A percentile compares a stretch with the other conserved stretches of the same genome.
These are phyloP conservation scores for Xeromyces bisporus DNA, from an alignment of 495 filamentous ascomycete species.

Conservation along the genomic window DNA sequence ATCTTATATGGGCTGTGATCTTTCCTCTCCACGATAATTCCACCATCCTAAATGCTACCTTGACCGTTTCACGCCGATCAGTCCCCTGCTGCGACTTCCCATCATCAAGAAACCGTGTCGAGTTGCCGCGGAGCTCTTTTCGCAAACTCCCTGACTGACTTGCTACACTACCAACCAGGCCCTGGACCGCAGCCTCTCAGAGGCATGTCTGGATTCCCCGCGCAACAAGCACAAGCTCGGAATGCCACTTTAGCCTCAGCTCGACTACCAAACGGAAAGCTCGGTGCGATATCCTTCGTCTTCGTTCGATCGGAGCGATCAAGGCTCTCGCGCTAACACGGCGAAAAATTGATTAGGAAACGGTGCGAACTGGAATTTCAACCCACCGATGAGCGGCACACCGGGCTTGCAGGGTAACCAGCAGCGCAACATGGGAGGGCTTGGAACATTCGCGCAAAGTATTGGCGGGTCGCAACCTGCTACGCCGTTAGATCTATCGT, in stretches of 20 bases:
- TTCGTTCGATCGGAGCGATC: conserved; percentile 2
- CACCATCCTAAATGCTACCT: too few species aligned
- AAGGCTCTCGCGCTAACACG: conserved; percentile 13
- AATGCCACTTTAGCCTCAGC: conserved; percentile 38
- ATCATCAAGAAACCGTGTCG: background rate
- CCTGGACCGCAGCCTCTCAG: conserved; percentile 51
- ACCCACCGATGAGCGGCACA: conserved; percentile 53
- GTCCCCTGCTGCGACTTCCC: background rate
- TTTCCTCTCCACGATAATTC: background rate
- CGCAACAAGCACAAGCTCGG: conserved; percentile 47
- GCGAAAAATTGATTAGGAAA: conserved; percentile 34
- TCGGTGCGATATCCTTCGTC: conserved; percentile 37
- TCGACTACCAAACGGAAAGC: conserved; percentile 59
- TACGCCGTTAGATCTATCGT: conserved; percentile 66
- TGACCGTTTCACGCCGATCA: background rate
- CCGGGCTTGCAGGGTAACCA: conserved; percentile 40
- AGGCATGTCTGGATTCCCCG: conserved; percentile 53
- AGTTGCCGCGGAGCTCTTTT: background rate
- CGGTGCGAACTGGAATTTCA: conserved; percentile 59
- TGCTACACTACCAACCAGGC: conserved; percentile 24
- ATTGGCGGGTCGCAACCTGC: conserved; percentile 59
- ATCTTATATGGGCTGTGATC: too few species aligned
- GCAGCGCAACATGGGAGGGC: conserved; percentile 41
- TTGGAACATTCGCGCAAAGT: conserved; percentile 68
- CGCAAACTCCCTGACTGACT: conserved; percentile 10